phyloP scores from a whole-genome alignment of 441 rosid species.

The Populus hybrid region DNA sequence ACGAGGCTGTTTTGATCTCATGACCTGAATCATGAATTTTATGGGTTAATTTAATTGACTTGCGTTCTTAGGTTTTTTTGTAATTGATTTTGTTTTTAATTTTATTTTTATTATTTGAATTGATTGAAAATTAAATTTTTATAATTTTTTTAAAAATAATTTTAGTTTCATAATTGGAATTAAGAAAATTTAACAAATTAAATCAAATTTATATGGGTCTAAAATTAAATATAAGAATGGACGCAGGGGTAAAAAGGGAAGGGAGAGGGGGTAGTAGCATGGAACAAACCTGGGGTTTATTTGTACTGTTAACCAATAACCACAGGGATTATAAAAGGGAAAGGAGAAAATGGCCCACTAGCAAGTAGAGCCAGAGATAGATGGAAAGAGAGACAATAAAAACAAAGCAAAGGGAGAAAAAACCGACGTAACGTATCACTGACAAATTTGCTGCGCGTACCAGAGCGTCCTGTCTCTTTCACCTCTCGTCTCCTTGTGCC shows the following conservation, averaged over 20 bases:
- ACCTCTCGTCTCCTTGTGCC: conserved; percentile 41
- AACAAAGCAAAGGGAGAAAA: neutral
- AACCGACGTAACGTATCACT: conserved; percentile 46
- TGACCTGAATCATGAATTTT: too few species aligned
- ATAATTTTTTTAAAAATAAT: too few species aligned
- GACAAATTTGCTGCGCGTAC: conserved; percentile 21
- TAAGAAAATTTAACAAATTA: too few species aligned
- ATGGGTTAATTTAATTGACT: accelerated
- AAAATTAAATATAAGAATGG: neutral
- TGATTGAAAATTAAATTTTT: too few species aligned
- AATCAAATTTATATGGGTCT: accelerated
- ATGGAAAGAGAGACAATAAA: neutral
- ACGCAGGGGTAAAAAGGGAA: neutral
- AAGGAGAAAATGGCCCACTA: neutral
- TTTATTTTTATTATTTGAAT: accelerated
- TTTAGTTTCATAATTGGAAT: accelerated
- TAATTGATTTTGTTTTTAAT: too few species aligned
- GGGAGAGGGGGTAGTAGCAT: neutral
- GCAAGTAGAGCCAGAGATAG: neutral
- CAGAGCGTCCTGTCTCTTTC: conserved; percentile 45
- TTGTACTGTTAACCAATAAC: neutral
- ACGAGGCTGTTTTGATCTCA: accelerated
- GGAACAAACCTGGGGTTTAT: neutral
- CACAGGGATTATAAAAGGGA: neutral
- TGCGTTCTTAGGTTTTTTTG: too few species aligned